These are phyloP conservation scores for Salix exigua DNA, from an alignment of 345 rosid genomes.

Conservation along the genomic window DNA sequence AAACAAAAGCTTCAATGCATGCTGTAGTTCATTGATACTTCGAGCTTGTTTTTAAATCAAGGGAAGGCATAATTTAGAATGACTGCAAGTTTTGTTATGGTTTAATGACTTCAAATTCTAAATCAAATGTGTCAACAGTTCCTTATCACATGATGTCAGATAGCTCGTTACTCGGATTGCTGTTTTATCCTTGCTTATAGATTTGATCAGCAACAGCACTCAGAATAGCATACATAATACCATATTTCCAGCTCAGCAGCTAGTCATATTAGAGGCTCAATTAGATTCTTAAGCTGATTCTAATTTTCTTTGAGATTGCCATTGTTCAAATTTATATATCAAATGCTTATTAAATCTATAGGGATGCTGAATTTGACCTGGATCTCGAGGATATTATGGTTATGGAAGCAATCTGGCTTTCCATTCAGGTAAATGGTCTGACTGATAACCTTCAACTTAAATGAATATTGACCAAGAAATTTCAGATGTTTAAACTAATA, in stretches of 20 bases:
- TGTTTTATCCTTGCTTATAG: neutral
- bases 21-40: neutral
- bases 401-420: slow-evolving; percentile 96
- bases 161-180: neutral
- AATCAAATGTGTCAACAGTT: neutral
- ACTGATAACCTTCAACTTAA: neutral
- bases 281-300: neutral
- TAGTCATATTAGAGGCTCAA: neutral
- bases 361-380: slow-evolving; percentile 85
- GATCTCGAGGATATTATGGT: slow-evolving; percentile 99
- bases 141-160: neutral
- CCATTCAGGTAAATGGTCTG: slow-evolving; percentile 61
- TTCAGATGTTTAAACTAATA: neutral
- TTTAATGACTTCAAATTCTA: neutral
- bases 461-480: neutral
- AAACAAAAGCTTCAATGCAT: neutral
- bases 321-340: neutral
- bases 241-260: neutral
- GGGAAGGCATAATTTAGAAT: neutral
- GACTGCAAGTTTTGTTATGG: neutral
- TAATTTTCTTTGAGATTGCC: neutral
- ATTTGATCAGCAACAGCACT: neutral
- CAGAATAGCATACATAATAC: neutral
- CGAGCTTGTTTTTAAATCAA: neutral
- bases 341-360: slow-evolving; percentile 27